A percentile compares a stretch with the other conserved stretches of the same genome.
These are phyloP conservation scores for Macadamia integrifolia DNA, from an alignment of 164 flowering plant species.

Conservation along the genomic window DNA sequence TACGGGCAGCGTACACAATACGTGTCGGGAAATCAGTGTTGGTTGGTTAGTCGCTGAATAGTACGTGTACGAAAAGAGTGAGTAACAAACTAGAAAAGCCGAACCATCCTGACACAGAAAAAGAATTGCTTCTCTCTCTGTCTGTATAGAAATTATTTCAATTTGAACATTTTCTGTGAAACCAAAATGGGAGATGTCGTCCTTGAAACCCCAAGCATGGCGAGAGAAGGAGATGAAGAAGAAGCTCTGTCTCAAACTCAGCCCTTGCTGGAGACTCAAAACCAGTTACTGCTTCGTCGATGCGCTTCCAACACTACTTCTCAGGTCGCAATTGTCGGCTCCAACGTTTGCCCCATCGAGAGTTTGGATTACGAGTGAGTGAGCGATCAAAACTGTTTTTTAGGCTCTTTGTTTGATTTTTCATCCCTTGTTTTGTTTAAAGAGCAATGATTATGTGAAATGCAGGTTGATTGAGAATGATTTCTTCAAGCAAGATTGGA, in stretches of 20 bases:
- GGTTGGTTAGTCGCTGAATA: too few relatives aligned
- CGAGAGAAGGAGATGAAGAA: not conserved
- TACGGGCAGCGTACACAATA: too few relatives aligned
- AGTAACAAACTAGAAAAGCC: too few relatives aligned
- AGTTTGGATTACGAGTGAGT: slow-evolving; percentile 68
- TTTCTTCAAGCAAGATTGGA: slow-evolving; percentile 65
- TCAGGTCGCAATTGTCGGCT: slow-evolving; percentile 61
- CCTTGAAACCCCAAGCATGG: not conserved
- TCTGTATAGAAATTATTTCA: too few relatives aligned
- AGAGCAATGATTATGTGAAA: not conserved
- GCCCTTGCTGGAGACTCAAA: not conserved
- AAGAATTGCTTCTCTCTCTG: too few relatives aligned
- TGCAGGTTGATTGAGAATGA: slow-evolving; percentile 62
- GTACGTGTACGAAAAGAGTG: too few relatives aligned
- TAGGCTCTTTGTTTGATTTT: not conserved
- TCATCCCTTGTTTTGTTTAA: not conserved
- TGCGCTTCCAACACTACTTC: slow-evolving; percentile 38
- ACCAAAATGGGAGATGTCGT: too few relatives aligned
- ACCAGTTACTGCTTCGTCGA: slow-evolving; percentile 11
- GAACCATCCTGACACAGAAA: too few relatives aligned
- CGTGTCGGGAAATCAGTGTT: too few relatives aligned
- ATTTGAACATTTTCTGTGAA: too few relatives aligned
- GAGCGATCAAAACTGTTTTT: not conserved
- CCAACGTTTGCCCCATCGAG: slow-evolving; percentile 56
- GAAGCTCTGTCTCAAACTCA: not conserved